A percentile compares a stretch with the other conserved stretches of the same genome.
These are phyloP conservation scores for Vaccinium darrowii DNA, from an alignment of 148 eudicot species.

Conservation along the genomic window DNA sequence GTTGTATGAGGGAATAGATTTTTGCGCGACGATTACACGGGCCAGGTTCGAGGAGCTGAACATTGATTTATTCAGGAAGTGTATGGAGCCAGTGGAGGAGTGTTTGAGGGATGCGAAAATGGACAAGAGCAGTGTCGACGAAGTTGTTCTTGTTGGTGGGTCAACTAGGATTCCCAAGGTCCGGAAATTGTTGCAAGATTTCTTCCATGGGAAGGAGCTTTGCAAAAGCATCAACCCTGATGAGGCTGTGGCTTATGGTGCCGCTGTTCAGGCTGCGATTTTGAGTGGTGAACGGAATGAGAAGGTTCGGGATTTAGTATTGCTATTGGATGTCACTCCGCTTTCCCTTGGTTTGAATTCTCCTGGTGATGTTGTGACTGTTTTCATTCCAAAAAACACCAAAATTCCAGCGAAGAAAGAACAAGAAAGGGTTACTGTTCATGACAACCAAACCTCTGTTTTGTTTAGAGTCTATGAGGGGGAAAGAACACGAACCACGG, in stretches of 20 bases:
- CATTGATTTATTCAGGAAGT: conserved; percentile 55
- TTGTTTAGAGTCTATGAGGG: not conserved
- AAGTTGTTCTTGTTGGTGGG: not conserved
- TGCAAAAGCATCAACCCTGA: not conserved
- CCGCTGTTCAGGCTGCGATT: not conserved
- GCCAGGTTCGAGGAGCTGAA: conserved; percentile 36
- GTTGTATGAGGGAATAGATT: no score
- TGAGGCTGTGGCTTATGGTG: not conserved
- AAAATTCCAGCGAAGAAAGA: not conserved
- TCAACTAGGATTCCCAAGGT: not conserved
- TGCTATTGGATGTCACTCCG: not conserved
- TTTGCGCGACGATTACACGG: not conserved
- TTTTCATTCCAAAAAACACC: no score
- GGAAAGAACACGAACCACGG: not conserved
- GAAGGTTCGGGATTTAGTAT: not conserved
- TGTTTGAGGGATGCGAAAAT: conserved; percentile 31
- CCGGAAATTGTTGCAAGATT: not conserved
- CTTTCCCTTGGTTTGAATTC: not conserved
- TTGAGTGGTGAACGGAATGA: not conserved
- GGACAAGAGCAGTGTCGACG: conserved; percentile 11
- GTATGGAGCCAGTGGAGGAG: conserved; percentile 53
- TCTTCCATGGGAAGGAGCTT: not conserved
- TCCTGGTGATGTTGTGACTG: no score
- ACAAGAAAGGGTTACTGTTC: no score
- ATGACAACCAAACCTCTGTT: no score